Base-by-base conservation (phyloP, 768 basidiomycete species). In the Gautieria morchelliformis region DNA sequence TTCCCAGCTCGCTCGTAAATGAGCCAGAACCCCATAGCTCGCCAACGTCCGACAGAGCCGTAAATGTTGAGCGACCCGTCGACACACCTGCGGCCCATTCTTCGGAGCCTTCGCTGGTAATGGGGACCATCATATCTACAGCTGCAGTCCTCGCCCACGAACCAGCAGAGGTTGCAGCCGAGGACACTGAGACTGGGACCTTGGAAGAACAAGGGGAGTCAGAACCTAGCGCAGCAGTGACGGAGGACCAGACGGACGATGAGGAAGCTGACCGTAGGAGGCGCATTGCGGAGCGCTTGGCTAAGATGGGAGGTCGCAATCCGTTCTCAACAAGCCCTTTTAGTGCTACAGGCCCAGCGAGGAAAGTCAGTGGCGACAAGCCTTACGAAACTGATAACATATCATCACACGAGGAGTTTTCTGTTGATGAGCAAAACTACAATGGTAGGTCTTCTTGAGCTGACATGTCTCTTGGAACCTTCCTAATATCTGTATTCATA, bases 271-370 rank as follows among this genome's bases (percentile, higher is more conserved):
- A 71, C 59, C 77, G 80, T 37, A 75, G 77, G 42, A 76, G 75
- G 59, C 80, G 79, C 52, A 77, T 87, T 20, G 79, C 84, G 22
- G 84, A 81, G 59, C 73, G 70, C 20, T 64, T 82, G 39, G 81
- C 82, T 7, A 79, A 81, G 68, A 82, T 81, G 72, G 87, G 85
- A 15, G 77, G 79, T 61, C 70, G 77, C 71, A 74, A 84, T 62
- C 80, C 84, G 3, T 75, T 84, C 53, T 70, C 73, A 8, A 68
- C 72, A 14, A 73, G 65, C 30, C 68, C 71, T 24, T 52, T 40
- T 49, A 20, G 48, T 37, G 50, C 44, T 39, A 41, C 22, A 35
- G 39, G 45, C 30, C 30, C 14, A 22, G 39, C 57, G 64, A 65
- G 48, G 68, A 69, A 52, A 60, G 60, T 19, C 51, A 15, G 68